phyloP scores from a whole-genome alignment of 148 eudicot species.

The Cornus florida region DNA sequence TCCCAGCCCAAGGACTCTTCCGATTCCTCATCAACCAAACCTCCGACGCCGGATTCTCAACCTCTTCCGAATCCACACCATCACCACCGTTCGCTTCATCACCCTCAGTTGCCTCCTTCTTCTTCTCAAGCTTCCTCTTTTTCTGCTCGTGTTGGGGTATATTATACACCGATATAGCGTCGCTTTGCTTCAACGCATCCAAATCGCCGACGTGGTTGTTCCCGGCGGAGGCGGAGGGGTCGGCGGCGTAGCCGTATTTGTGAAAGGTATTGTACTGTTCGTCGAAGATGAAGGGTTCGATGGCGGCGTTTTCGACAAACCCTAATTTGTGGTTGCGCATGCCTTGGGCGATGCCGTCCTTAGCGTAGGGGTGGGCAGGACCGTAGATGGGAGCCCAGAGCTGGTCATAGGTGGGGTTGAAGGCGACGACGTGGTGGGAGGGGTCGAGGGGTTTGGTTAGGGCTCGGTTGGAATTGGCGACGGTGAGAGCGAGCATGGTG shows the following conservation, averaged over 20 bases:
- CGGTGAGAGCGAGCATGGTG: conserved; percentile 68
- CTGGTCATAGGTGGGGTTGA: conserved; percentile 89
- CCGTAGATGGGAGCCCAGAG: conserved; percentile 95
- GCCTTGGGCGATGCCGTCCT: conserved; percentile 89
- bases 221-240: conserved; percentile 56
- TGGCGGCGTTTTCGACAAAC: conserved; percentile 79
- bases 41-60: conserved; percentile 70
- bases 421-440: conserved; percentile 62
- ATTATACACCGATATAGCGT: conserved; percentile 68
- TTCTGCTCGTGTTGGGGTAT: conserved; percentile 80
- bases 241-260: conserved; percentile 81
- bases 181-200: conserved; percentile 37
- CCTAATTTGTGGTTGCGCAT: conserved; percentile 91
- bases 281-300: conserved; percentile 68
- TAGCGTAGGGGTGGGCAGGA: conserved; percentile 89
- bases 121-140: conserved; percentile 59
- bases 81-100: conserved; percentile 19
- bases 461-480: conserved; percentile 27
- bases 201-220: conserved; percentile 57
- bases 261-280: conserved; percentile 91
- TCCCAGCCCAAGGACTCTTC: conserved; percentile 89
- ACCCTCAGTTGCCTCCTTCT: conserved; percentile 28
- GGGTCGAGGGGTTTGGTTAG: conserved; percentile 73
- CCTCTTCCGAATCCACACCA: conserved; percentile 30
- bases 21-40: conserved; percentile 74